These are phyloP conservation scores for Colletotrichum sp. DNA, from an alignment of 2,329 filamentous ascomycete species.

Conservation along the genomic window DNA sequence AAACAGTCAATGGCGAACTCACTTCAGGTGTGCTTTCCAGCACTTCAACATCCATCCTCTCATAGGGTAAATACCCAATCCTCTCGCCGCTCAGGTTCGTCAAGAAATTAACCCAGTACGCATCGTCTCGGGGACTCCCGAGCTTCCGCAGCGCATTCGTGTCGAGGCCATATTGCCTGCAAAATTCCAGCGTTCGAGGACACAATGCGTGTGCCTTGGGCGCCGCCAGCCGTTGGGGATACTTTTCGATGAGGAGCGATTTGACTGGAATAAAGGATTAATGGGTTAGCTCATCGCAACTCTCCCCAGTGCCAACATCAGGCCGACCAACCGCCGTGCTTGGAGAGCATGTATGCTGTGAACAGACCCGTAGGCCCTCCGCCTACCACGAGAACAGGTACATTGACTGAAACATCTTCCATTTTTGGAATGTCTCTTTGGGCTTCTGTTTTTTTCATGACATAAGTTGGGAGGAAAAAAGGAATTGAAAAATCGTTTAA, in stretches of 20 bases:
- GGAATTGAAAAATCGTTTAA: neutral
- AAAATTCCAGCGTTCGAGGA: constrained; percentile 20
- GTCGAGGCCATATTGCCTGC: constrained; percentile 17
- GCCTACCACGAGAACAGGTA: constrained; percentile 40
- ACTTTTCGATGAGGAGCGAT: constrained; percentile 35
- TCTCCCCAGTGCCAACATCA: neutral
- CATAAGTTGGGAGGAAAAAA: neutral
- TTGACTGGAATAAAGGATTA: constrained; percentile 22
- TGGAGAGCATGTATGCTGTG: constrained; percentile 34
- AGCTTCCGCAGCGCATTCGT: constrained; percentile 3
- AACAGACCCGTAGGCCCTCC: constrained; percentile 41
- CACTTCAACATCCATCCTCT: constrained; percentile 18
- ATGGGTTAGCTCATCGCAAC: constrained; percentile 24
- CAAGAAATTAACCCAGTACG: constrained; percentile 20
- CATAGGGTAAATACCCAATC: constrained; percentile 13
- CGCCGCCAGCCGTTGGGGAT: constrained; percentile 31
- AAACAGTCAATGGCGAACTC: neutral
- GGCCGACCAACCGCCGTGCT: constrained; percentile 14
- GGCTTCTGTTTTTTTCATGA: neutral
- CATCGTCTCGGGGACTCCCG: constrained; percentile 10
- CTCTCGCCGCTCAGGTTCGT: constrained; percentile 15
- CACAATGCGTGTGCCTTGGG: constrained; percentile 24
- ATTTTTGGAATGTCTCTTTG: neutral
- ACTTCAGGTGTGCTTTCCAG: constrained; percentile 20
- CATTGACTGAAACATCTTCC: constrained; percentile 16